Conservation (phyloP, 2,329 filamentous ascomycete species). For the Fusarium falciforme region DNA sequence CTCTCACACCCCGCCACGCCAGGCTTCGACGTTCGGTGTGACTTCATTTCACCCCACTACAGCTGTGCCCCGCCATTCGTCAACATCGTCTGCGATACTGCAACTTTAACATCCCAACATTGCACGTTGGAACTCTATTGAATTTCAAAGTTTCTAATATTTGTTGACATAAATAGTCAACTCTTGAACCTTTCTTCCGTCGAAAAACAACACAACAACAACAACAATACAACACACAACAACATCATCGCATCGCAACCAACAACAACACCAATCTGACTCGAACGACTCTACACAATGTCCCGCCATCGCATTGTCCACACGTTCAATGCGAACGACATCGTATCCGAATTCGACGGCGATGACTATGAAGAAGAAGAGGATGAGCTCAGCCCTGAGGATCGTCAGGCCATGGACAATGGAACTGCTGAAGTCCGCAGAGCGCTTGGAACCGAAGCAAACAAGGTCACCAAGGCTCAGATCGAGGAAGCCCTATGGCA, state of each 20-base stretch:
- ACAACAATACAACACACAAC: not conserved
- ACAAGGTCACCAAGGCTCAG: constrained; percentile 69
- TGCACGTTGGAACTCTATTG: not conserved
- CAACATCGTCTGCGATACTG: constrained; percentile 19
- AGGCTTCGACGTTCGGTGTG: constrained; percentile 28
- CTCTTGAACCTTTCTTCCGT: not conserved
- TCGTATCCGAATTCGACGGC: constrained; percentile 62
- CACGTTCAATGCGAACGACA: constrained; percentile 61
- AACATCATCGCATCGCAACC: not conserved
- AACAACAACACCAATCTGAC: not conserved
- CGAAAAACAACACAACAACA: not conserved
- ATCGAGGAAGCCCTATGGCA: constrained; percentile 94
- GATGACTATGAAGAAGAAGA: constrained; percentile 59
- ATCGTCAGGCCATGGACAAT: constrained; percentile 65
- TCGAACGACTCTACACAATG: constrained; percentile 27
- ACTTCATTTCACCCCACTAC: constrained; percentile 44
- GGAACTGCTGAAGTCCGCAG: constrained; percentile 75
- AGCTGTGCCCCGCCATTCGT: constrained; percentile 38
- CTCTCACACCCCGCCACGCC: constrained; percentile 2
- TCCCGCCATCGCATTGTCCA: constrained; percentile 45
- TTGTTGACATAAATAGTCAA: not conserved
- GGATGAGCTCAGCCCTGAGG: constrained; percentile 61
- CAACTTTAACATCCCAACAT: not conserved
- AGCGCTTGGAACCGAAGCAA: constrained; percentile 69
- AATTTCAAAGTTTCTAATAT: not conserved